Evolutionary conservation across 2,329 filamentous ascomycete genomes (phyloP), one percentile per base, ranked within the genome.

Genomic region (Fusarium brachygibbosum): DNA sequence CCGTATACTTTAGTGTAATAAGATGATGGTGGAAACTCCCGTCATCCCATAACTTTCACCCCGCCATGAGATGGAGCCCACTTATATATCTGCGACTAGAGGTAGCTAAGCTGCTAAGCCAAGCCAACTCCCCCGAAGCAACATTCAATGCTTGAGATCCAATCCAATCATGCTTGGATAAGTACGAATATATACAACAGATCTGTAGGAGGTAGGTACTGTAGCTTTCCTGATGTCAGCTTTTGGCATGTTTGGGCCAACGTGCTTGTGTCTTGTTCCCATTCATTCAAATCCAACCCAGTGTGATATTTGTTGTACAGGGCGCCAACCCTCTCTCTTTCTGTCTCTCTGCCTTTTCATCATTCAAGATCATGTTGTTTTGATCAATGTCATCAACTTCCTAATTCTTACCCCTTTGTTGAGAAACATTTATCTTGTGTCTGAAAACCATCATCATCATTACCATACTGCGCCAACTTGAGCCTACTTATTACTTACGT

Each of bases 211-310:
- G 41, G n/a, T n/a, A 19, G 13, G 28, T 11, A 29, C 23, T 14
- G 42, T 45, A 31, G 23, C 17, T 38, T 37, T 35, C 32, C 17
- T 16, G 32, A 37, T 23, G 53, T 34, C 46, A 65, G 53, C 25
- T 40, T 64, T 64, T 44, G 52, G 31, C 49, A 40, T 37, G 32
- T 62, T 28, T n/a, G n/a, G n/a, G n/a, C 55, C 44, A 48, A 17
- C 21, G 10, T 34, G 25, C 11, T 31, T 37, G n/a, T 63, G 31
- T 37, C 66, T 49, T 46, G 63, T 38, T 65, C 67, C 54, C 37
- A 48, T 64, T 52, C 63, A 70, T 63, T 70, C 54, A 58, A 61
- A 51, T 42, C 29, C 34, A 67, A 56, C 45, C 44, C 53, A 51
- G 35, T 58, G 42, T 38, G 23, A 49, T 48, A n/a, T 51, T 52